phyloP scores from a whole-genome alignment of 805 yeast genomes.

The Starmera amethionina region DNA sequence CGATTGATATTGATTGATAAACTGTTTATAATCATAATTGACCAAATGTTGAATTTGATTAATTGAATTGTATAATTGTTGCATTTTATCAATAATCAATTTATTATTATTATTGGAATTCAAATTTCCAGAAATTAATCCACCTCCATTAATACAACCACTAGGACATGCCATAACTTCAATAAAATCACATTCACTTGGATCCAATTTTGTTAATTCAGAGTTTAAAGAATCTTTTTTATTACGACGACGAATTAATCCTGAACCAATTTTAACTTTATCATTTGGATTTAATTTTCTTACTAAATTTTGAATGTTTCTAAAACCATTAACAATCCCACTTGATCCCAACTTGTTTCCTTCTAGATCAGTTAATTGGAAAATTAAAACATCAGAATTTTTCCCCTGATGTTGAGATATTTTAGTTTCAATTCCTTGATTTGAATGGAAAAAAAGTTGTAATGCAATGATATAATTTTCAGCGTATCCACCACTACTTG shows the following conservation, averaged over 20 bases:
- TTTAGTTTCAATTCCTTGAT: constrained; percentile 10
- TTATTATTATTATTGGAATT: too few species aligned
- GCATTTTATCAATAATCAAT: too few species aligned
- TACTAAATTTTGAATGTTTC: constrained; percentile 89
- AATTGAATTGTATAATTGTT: constrained; percentile 16
- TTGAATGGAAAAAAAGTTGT: constrained; percentile 18
- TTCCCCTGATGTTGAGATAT: constrained; percentile 47
- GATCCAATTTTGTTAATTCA: constrained; percentile 56
- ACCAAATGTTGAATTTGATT: constrained; percentile 21
- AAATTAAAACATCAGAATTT: constrained; percentile 64
- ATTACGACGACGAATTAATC: constrained; percentile 11
- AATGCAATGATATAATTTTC: constrained; percentile 46
- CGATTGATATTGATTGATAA: constrained; percentile 25
- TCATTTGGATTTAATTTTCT: constrained; percentile 43
- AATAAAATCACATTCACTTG: constrained; percentile 64
- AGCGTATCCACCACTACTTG: constrained; percentile 87
- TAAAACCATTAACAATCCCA: constrained; percentile 78
- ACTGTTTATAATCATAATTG: constrained; percentile 20
- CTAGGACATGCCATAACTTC: constrained; percentile 99
- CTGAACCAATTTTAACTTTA: constrained; percentile 16
- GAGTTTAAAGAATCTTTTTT: constrained; percentile 23
- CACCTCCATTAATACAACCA: constrained; percentile 97
- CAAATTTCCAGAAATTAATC: constrained; percentile 33
- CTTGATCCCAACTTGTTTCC: constrained; percentile 39
- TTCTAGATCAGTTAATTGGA: constrained; percentile 36